Base-by-base conservation (phyloP, 192 early-diverging fungal genomes). In the Paraglomus occultum region DNA sequence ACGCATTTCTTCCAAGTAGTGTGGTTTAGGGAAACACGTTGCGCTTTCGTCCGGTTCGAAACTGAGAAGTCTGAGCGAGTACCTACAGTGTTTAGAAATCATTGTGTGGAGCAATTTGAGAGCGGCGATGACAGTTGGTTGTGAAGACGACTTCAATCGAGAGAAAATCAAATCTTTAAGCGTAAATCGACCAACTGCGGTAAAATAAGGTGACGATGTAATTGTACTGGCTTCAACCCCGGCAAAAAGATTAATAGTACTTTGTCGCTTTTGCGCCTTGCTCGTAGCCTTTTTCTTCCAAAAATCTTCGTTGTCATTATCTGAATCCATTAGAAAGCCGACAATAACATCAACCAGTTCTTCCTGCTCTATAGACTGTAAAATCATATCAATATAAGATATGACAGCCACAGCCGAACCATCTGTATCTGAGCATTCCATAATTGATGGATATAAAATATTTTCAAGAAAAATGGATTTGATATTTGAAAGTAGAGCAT, bases 351-450 rank as follows among this genome's bases (percentile, higher is more conserved):
- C 82, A 7, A 89, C 85, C 65, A 96, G 72, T 39, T 89, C 85
- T 44, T 93, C 88, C 62, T 88, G 89, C 44, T 94, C 84, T 9
- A 91, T 72, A 0, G 84, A 82, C 43, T 89, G 87, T 7, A 95
- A 75, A 73, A 96, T 93, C 57, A 90, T 74, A 64, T 92, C 88
- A 52, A 98, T 83, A 61, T 98, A 98, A 64, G 86, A 91, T 73
- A 98, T 90, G 1, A 91, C 88, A 2, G 95, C 89, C 0, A 94
- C 91, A 15, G 93, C 89, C 62, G 90, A 92, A 6, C 93, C 94
- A 74, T 98, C 94, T 20, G 88, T 91, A 76, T 98, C 96, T 0
- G 92, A 94, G 74, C 91, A 91, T 58, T 91, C 91, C 46, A 89
- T 74, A 55, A 96, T 81, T 45, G 90, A 90, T 18, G 95, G 90